These are phyloP conservation scores for Plasmodium inui DNA, from an alignment of 169 alveolate species.

Conservation along the genomic window DNA sequence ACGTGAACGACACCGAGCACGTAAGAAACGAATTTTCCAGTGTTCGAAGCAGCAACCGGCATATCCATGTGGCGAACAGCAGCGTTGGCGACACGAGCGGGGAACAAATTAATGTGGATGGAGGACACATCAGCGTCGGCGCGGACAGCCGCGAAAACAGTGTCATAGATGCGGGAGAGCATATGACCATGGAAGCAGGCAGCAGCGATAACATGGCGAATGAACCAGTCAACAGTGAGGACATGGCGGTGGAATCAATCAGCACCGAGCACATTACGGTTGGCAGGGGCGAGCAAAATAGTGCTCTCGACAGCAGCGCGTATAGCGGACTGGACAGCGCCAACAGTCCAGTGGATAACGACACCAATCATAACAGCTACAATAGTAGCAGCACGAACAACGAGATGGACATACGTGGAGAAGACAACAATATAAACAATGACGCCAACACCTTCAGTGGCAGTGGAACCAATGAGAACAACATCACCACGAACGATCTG, in stretches of 20 bases:
- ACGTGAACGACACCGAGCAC: not conserved
- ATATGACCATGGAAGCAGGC: not conserved
- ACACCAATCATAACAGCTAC: not conserved
- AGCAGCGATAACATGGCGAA: not conserved
- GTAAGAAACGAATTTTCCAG: not conserved
- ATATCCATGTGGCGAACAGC: not conserved
- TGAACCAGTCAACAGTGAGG: too few relatives aligned
- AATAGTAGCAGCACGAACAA: conserved; percentile 13
- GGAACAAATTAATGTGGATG: not conserved
- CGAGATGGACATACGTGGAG: not conserved
- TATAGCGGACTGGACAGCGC: not conserved
- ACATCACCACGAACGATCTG: not conserved
- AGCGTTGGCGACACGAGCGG: not conserved
- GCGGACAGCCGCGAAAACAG: not conserved
- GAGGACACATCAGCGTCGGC: not conserved
- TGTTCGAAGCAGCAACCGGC: not conserved
- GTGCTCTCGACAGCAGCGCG: not conserved
- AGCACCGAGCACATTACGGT: not conserved
- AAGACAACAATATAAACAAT: not conserved
- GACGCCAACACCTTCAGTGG: not conserved
- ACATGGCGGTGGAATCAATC: not conserved
- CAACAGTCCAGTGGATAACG: not conserved
- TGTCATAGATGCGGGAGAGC: too few relatives aligned
- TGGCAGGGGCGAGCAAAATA: not conserved
- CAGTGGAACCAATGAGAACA: not conserved